A percentile compares a stretch with the other conserved stretches of the same genome.
Evolutionary conservation across 805 yeast genomes (phyloP).

Genomic region (Kuraishia hungarica): DNA sequence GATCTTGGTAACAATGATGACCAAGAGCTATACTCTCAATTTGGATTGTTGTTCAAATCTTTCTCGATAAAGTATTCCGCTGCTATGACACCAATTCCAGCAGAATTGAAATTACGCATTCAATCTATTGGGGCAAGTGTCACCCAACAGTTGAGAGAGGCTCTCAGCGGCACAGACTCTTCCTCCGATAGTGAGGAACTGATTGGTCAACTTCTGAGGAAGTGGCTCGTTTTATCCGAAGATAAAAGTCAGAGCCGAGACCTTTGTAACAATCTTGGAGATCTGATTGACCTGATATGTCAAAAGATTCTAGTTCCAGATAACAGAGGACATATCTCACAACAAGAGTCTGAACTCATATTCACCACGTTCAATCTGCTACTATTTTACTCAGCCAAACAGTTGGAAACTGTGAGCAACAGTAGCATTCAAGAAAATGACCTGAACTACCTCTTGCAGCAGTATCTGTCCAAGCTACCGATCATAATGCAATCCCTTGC

Average conservation of each 20-base stretch:
- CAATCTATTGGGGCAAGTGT: neutral
- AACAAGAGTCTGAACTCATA: neutral
- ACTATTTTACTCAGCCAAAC: neutral
- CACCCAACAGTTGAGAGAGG: neutral
- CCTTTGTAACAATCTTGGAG: neutral
- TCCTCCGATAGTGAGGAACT: neutral
- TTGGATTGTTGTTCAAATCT: neutral
- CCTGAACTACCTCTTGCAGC: conserved; percentile 2
- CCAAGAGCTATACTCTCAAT: neutral
- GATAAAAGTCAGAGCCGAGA: neutral
- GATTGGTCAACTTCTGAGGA: neutral
- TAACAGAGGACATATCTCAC: neutral
- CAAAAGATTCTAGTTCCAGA: neutral
- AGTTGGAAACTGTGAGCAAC: conserved; percentile 5
- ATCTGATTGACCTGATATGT: neutral
- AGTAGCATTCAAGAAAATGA: conserved; percentile 14
- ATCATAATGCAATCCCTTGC: neutral
- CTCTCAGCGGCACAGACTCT: neutral
- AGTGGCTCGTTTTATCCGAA: neutral
- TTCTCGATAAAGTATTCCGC: neutral
- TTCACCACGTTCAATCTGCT: neutral
- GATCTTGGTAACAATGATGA: neutral
- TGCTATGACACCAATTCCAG: neutral
- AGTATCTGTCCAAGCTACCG: neutral
- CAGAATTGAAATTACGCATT: neutral